A percentile compares a stretch with the other conserved stretches of the same genome.
Conservation (phyloP, 1,284 basidiomycete genomes). For the Chondrostereum purpureum region DNA sequence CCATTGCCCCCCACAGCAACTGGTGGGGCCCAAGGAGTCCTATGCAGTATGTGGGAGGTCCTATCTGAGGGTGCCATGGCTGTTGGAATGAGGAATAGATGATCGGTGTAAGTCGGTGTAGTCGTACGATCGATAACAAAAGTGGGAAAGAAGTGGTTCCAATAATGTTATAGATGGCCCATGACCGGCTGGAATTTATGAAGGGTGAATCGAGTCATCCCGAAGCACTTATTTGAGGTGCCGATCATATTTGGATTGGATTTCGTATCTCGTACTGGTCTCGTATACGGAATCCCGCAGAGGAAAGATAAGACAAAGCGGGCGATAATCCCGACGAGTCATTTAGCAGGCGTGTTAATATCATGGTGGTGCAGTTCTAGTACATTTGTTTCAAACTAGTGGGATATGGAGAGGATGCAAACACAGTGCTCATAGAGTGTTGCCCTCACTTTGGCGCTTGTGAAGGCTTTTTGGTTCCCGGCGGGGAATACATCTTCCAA, state of each 20-base stretch:
- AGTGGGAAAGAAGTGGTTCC: neutral
- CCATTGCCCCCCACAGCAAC: conserved; percentile 61
- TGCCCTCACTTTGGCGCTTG: too few species aligned
- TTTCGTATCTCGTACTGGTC: neutral
- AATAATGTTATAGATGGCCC: too few species aligned
- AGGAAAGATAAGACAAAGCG: neutral
- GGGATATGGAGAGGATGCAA: too few species aligned
- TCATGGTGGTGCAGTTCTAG: too few species aligned
- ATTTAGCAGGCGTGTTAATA: too few species aligned
- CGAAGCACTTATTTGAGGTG: neutral
- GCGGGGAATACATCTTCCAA: too few species aligned
- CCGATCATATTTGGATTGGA: too few species aligned
- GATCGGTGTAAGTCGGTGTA: neutral
- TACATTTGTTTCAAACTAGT: too few species aligned
- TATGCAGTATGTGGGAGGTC: conserved; percentile 35
- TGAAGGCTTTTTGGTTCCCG: too few species aligned
- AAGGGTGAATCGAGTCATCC: neutral
- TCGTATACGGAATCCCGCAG: neutral
- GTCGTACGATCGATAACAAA: neutral
- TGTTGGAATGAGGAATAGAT: neutral
- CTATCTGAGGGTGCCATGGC: neutral
- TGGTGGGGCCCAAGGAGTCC: conserved; percentile 66
- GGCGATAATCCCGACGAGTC: too few species aligned
- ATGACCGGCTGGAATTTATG: neutral
- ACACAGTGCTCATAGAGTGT: too few species aligned